Evolutionary conservation across 352 stramenopile genomes (phyloP).

Genomic region (Phytopythium chamaehyphon): DNA sequence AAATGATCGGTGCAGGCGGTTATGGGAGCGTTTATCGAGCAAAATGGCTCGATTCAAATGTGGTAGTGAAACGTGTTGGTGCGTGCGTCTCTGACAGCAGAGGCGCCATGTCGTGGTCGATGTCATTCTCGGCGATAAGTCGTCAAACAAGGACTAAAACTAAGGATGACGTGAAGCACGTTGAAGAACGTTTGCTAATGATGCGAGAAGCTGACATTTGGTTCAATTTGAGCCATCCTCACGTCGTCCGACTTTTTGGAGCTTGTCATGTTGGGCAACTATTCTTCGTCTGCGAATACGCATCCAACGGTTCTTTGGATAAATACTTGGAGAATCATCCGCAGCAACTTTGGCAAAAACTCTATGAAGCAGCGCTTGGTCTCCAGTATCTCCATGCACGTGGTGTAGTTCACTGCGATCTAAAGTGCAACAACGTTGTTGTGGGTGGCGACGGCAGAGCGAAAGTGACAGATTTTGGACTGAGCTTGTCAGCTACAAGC

Average conservation of each 20-base stretch:
- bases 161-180: background rate
- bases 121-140: background rate
- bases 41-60: background rate
- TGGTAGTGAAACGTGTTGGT: background rate
- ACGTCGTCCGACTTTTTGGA: constrained; percentile 21
- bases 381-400: constrained; percentile 29
- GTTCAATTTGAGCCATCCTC: constrained; percentile 15
- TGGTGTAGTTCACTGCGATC: constrained; percentile 26
- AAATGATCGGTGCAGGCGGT: background rate
- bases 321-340: constrained; percentile 17
- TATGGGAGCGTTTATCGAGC: background rate
- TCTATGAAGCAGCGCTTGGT: constrained; percentile 20
- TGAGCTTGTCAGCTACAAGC: constrained; percentile 6
- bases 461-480: constrained; percentile 27
- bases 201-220: constrained; percentile 14
- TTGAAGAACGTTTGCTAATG: background rate
- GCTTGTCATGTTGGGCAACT: constrained; percentile 22
- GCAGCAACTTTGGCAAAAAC: constrained; percentile 17
- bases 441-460: constrained; percentile 21
- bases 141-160: too few relatives aligned
- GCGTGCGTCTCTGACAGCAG: too few relatives aligned
- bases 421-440: constrained; percentile 33
- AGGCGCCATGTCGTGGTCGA: too few relatives aligned
- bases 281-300: constrained; percentile 27
- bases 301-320: constrained; percentile 13